Percentiles rank a stretch among this genome's conserved stretches.
Evolutionary conservation across 257 asterid genomes (phyloP).

Genomic region (Nicotiana noctiflora): DNA sequence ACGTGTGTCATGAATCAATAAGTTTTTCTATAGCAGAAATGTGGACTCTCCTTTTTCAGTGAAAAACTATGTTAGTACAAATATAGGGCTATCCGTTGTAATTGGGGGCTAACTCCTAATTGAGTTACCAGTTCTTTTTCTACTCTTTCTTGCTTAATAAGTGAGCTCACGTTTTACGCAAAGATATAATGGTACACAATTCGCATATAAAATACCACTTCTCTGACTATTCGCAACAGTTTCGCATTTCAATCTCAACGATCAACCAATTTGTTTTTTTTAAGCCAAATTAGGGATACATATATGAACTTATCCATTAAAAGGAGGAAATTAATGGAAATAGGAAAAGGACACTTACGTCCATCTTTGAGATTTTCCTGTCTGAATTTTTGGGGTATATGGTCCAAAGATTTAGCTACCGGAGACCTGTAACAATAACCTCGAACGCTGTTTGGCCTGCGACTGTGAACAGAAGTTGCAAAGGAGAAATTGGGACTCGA

Average conservation of each 20-base stretch:
- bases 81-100: neutral
- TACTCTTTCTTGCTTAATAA: neutral
- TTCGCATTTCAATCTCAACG: neutral
- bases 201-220: neutral
- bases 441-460: constrained; percentile 23
- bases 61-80: neutral
- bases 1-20: neutral
- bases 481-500: constrained; percentile 36
- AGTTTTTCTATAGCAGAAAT: neutral
- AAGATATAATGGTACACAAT: neutral
- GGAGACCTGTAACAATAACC: constrained; percentile 52
- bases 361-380: constrained; percentile 86
- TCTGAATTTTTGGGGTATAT: constrained; percentile 79
- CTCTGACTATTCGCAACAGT: neutral
- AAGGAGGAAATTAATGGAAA: neutral
- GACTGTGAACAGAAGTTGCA: constrained; percentile 13
- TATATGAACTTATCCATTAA: neutral
- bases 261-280: neutral
- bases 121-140: neutral
- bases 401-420: constrained; percentile 50
- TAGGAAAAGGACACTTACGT: constrained; percentile 28
- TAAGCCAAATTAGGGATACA: neutral
- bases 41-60: neutral
- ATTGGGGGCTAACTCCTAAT: neutral
- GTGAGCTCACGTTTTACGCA: neutral